A percentile compares a stretch with the other conserved stretches of the same genome.
Conservation (phyloP, 768 basidiomycete species). For the Trametes cinnabarina region DNA sequence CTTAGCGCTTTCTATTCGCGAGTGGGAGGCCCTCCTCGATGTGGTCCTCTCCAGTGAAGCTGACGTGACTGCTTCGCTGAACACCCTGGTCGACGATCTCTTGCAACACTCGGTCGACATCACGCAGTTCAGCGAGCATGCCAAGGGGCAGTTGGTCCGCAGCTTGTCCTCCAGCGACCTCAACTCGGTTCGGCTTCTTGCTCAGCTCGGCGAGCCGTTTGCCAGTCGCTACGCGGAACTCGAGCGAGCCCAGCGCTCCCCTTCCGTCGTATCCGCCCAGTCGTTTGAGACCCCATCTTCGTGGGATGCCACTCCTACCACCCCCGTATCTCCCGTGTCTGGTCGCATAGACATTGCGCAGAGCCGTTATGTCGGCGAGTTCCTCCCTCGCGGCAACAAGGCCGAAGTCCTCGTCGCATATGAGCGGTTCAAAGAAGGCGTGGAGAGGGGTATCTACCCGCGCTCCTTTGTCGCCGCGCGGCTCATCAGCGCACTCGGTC, state of each 20-base stretch:
- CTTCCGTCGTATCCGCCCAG: slow-evolving; percentile 3
- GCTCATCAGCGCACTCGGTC: slow-evolving; percentile 69
- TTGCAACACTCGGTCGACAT: slow-evolving; percentile 19
- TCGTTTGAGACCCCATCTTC: slow-evolving; percentile 8
- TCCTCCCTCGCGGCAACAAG: slow-evolving; percentile 12
- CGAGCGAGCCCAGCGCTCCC: slow-evolving; percentile 2
- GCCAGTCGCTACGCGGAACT: slow-evolving; percentile 12
- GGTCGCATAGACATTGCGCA: slow-evolving; percentile 29
- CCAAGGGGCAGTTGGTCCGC: slow-evolving; percentile 13
- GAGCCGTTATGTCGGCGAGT: slow-evolving; percentile 33
- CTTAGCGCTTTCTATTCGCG: slow-evolving; percentile 35
- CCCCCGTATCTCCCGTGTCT: slow-evolving; percentile 1
- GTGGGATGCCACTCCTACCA: slow-evolving; percentile 4
- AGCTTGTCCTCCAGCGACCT: slow-evolving; percentile 11
- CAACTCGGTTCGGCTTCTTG: slow-evolving; percentile 14
- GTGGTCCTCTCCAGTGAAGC: slow-evolving; percentile 27
- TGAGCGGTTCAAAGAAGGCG: slow-evolving; percentile 44
- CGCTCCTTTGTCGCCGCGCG: slow-evolving; percentile 50
- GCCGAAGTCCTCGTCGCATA: slow-evolving; percentile 41
- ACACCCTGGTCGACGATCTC: slow-evolving; percentile 10
- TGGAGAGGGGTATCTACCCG: slow-evolving; percentile 49
- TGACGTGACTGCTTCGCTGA: slow-evolving; percentile 12
- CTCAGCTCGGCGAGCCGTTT: slow-evolving; percentile 18
- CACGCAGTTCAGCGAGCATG: slow-evolving; percentile 14
- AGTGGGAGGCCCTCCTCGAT: slow-evolving; percentile 48